These are phyloP conservation scores for Asparagopsis taxiformis DNA, from an alignment of 31 red algal genomes.

Conservation along the genomic window DNA sequence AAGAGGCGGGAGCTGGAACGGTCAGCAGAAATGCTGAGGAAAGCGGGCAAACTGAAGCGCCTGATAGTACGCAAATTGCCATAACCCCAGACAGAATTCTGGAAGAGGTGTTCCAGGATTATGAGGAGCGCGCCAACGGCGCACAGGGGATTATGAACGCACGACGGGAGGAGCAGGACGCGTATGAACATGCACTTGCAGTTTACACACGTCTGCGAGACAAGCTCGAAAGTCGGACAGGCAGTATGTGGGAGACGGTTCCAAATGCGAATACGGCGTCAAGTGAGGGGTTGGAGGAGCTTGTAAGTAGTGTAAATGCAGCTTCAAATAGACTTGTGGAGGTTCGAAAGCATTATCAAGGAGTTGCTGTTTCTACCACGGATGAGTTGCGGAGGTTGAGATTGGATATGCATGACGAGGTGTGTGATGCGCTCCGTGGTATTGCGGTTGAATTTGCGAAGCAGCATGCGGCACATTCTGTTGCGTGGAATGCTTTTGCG, in stretches of 20 bases:
- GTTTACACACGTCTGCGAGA: constrained; percentile 71
- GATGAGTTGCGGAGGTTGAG: constrained; percentile 66
- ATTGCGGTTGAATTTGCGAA: constrained; percentile 43
- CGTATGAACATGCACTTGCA: constrained; percentile 67
- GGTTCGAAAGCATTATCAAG: constrained; percentile 55
- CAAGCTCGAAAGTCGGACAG: constrained; percentile 46
- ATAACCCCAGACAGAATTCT: constrained; percentile 1
- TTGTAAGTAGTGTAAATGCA: constrained; percentile 16
- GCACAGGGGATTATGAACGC: constrained; percentile 66
- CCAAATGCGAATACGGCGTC: not conserved
- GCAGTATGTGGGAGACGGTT: constrained; percentile 54
- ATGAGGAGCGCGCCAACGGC: constrained; percentile 56
- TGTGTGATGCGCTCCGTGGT: constrained; percentile 34
- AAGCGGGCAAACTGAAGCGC: not conserved
- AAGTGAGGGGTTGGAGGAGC: constrained; percentile 38
- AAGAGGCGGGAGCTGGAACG: not conserved
- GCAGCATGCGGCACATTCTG: constrained; percentile 37
- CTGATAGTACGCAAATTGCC: not conserved
- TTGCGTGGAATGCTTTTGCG: constrained; percentile 33
- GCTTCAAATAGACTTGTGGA: constrained; percentile 33
- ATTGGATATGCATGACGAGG: constrained; percentile 58
- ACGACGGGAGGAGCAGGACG: constrained; percentile 68
- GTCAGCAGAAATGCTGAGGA: not conserved
- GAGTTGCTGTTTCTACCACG: constrained; percentile 47
- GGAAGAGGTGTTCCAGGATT: constrained; percentile 50